Conservation (phyloP, 768 basidiomycete genomes). For the Fomitopsis pulvina region DNA sequence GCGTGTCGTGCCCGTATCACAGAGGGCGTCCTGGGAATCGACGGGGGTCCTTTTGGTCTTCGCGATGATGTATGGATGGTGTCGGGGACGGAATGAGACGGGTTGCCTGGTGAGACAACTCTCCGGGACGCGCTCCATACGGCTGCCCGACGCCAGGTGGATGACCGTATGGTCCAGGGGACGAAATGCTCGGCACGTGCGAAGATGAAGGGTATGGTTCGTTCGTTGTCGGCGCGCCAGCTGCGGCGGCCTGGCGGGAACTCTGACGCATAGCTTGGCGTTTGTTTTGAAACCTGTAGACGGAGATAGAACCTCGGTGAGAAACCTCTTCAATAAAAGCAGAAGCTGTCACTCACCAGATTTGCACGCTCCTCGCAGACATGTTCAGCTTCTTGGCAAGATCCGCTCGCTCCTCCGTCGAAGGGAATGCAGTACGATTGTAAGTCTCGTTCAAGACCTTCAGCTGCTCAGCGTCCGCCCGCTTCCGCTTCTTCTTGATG, state of each 20-base stretch:
- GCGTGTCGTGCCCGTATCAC: not conserved
- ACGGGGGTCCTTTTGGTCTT: conserved; percentile 11
- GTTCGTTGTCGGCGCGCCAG: conserved; percentile 25
- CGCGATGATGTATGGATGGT: conserved; percentile 19
- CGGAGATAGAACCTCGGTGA: conserved; percentile 15
- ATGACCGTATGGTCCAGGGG: conserved; percentile 2
- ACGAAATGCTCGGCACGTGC: conserved; percentile 11
- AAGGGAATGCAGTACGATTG: conserved; percentile 77
- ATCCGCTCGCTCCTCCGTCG: conserved; percentile 77
- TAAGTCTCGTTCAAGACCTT: conserved; percentile 80
- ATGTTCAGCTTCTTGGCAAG: conserved; percentile 75
- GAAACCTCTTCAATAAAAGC: not conserved
- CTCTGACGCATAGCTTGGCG: conserved; percentile 78
- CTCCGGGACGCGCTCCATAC: conserved; percentile 10
- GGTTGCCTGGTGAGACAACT: conserved; percentile 7
- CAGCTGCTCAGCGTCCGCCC: conserved; percentile 74
- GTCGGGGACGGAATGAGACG: conserved; percentile 17
- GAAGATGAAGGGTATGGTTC: conserved; percentile 18
- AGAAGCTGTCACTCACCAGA: conserved; percentile 48
- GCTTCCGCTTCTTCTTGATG: conserved; percentile 85
- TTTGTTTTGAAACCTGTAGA: conserved; percentile 79
- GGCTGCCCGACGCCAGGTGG: conserved; percentile 12
- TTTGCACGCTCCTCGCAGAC: conserved; percentile 81
- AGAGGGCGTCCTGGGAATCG: conserved; percentile 9
- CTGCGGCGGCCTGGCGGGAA: conserved; percentile 52